Percentiles rank a stretch among this genome's conserved stretches.
Evolutionary conservation across 2,329 filamentous ascomycete genomes (phyloP).

Genomic region (Paecilomyces sp.): DNA sequence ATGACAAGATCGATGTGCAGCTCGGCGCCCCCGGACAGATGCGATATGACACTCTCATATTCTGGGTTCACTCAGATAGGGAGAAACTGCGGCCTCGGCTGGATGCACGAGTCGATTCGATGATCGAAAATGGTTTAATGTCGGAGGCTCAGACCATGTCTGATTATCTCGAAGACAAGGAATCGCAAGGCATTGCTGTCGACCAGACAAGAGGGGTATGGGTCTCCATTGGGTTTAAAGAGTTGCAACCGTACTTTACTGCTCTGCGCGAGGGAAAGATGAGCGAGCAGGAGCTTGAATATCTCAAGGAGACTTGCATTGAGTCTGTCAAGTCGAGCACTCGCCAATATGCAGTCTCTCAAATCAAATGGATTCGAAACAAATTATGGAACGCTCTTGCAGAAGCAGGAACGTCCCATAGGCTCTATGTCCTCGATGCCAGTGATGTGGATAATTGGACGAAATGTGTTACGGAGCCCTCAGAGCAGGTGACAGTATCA

Average conservation of each 20-base stretch:
- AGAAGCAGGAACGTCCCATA: conserved; percentile 46
- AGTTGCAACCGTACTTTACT: conserved; percentile 67
- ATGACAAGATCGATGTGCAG: background rate
- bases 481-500: conserved; percentile 51
- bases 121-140: conserved; percentile 64
- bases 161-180: conserved; percentile 38
- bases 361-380: conserved; percentile 78
- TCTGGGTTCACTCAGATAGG: conserved; percentile 79
- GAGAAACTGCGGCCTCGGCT: conserved; percentile 63
- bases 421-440: conserved; percentile 74
- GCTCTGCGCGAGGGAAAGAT: conserved; percentile 29
- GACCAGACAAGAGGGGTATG: conserved; percentile 82
- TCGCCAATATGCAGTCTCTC: conserved; percentile 77
- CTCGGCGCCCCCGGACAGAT: conserved; percentile 22
- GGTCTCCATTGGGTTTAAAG: conserved; percentile 94
- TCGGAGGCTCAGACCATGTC: conserved; percentile 53
- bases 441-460: conserved; percentile 60
- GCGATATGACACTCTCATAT: conserved; percentile 58
- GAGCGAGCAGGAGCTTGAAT: conserved; percentile 39
- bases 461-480: conserved; percentile 58
- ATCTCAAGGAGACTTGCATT: conserved; percentile 53
- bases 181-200: conserved; percentile 45
- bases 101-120: conserved; percentile 71
- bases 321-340: conserved; percentile 77
- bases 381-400: conserved; percentile 68